Conservation (phyloP, 176 grass and related monocot genomes). For the Aechmea fasciata region DNA sequence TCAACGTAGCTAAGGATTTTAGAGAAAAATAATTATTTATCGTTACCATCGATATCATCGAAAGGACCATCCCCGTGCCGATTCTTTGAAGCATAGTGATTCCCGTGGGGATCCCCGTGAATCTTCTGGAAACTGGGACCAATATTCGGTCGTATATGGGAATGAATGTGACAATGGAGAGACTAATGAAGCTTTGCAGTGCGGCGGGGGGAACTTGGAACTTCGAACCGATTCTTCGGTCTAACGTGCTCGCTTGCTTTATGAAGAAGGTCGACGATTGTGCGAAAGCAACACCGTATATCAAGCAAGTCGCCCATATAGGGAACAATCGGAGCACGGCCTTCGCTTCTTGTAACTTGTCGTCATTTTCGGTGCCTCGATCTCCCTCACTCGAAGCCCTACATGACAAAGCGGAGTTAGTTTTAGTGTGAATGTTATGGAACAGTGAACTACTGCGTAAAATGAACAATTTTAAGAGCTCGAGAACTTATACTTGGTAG, state of each 20-base stretch:
- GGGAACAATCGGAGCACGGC: slow-evolving; percentile 24
- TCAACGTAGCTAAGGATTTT: too few relatives aligned
- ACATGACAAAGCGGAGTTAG: neutral
- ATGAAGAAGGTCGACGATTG: slow-evolving; percentile 45
- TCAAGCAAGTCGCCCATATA: slow-evolving; percentile 34
- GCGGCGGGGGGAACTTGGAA: slow-evolving; percentile 36
- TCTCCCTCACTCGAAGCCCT: slow-evolving; percentile 13
- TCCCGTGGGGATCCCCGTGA: slow-evolving; percentile 25
- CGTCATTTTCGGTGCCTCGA: neutral
- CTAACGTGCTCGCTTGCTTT: slow-evolving; percentile 42
- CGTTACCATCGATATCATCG: neutral
- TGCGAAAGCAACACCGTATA: slow-evolving; percentile 39
- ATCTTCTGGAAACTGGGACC: slow-evolving; percentile 21
- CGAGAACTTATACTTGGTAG: neutral
- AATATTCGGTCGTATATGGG: slow-evolving; percentile 38
- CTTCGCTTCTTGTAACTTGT: slow-evolving; percentile 4
- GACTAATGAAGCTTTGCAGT: slow-evolving; percentile 23
- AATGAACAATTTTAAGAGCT: neutral
- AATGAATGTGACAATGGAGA: slow-evolving; percentile 31
- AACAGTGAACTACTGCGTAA: neutral
- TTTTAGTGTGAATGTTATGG: neutral
- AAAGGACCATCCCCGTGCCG: slow-evolving; percentile 39
- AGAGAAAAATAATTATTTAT: too few relatives aligned
- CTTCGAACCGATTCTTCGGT: slow-evolving; percentile 14
- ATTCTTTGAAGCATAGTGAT: slow-evolving; percentile 46